These are phyloP conservation scores for Cucurbita argyrosperma DNA, from an alignment of 306 rosid genomes.

Conservation along the genomic window DNA sequence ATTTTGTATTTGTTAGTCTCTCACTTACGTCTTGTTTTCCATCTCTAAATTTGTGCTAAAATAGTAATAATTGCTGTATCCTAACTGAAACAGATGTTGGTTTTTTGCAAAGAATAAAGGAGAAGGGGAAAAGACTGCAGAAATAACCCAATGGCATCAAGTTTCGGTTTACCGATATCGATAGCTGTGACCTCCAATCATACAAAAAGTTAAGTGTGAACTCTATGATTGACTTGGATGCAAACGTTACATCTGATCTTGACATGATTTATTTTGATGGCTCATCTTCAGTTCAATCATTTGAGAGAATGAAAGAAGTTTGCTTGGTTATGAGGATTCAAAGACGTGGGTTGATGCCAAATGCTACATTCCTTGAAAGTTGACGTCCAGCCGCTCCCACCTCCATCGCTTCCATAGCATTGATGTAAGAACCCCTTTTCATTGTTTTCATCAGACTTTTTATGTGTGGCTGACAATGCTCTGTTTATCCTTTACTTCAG, in stretches of 20 bases:
- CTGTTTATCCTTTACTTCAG: background rate
- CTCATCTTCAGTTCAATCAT: background rate
- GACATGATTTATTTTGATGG: conserved; percentile 2
- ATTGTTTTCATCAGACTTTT: background rate
- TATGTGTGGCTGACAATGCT: background rate
- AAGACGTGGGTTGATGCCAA: background rate
- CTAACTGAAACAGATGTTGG: background rate
- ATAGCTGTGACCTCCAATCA: background rate
- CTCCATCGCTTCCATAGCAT: background rate
- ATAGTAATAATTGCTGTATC: background rate
- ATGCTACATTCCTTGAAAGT: conserved; percentile 1
- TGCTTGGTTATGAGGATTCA: conserved; percentile 2
- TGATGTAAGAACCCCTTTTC: background rate
- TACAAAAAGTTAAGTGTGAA: background rate
- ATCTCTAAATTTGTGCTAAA: background rate
- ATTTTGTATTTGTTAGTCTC: background rate
- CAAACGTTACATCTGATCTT: background rate
- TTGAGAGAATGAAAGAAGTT: conserved; percentile 2
- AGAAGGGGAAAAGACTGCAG: background rate
- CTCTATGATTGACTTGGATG: background rate
- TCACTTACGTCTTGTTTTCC: background rate
- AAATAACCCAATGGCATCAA: background rate
- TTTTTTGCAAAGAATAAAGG: background rate
- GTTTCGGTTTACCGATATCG: background rate
- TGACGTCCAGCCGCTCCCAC: background rate